Conservation (phyloP, 2,329 filamentous ascomycete species). For the Amesomyces nigricolor region DNA sequence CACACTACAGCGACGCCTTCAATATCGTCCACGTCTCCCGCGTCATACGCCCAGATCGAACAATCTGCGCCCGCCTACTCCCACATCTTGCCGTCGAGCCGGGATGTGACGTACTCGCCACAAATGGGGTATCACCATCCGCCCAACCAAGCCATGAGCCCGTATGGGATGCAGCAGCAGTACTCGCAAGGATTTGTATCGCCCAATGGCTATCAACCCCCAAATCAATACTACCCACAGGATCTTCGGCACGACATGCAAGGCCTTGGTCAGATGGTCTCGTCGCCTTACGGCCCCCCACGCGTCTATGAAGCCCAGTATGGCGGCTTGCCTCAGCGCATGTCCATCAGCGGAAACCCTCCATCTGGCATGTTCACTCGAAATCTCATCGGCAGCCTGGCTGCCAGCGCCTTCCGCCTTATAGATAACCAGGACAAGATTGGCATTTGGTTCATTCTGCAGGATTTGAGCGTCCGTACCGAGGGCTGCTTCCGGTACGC, state of each 20-base stretch:
- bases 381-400: slow-evolving; percentile 88
- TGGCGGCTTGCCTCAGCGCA: slow-evolving; percentile 25
- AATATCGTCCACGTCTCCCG: slow-evolving; percentile 74
- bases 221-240: slow-evolving; percentile 23
- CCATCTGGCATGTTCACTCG: slow-evolving; percentile 85
- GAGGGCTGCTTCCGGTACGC: slow-evolving; percentile 82
- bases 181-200: slow-evolving; percentile 24
- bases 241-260: slow-evolving; percentile 20
- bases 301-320: slow-evolving; percentile 22
- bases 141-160: slow-evolving; percentile 21
- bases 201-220: slow-evolving; percentile 22
- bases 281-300: slow-evolving; percentile 21
- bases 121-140: slow-evolving; percentile 25
- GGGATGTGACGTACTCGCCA: slow-evolving; percentile 31
- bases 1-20: slow-evolving; percentile 63
- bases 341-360: slow-evolving; percentile 40
- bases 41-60: slow-evolving; percentile 61
- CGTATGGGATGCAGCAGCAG: slow-evolving; percentile 27
- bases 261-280: slow-evolving; percentile 17
- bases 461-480: slow-evolving; percentile 89
- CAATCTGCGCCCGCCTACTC: slow-evolving; percentile 33
- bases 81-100: slow-evolving; percentile 35
- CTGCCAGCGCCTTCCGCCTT: slow-evolving; percentile 81
- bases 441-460: slow-evolving; percentile 94
- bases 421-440: slow-evolving; percentile 73